phyloP scores from a whole-genome alignment of 768 basidiomycete species.

The Tephrocybe sp. region DNA sequence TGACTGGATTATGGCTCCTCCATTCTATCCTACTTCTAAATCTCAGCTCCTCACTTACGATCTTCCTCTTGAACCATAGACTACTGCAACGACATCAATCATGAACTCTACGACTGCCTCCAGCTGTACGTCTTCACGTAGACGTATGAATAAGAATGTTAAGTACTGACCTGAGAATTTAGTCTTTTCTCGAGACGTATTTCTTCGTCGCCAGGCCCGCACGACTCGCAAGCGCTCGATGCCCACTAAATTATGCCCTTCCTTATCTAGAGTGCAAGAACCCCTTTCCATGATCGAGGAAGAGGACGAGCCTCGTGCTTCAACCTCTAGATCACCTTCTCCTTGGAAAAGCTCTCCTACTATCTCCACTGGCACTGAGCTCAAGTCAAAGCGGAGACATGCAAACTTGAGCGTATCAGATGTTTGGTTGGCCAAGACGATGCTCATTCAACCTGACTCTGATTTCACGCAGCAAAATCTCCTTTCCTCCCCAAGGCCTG shows the following conservation, averaged over 20 bases:
- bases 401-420: conserved; percentile 29
- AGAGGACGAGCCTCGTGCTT: conserved; percentile 27
- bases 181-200: conserved; percentile 34
- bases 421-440: conserved; percentile 27
- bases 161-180: conserved; percentile 4
- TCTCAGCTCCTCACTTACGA: conserved; percentile 13
- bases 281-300: conserved; percentile 35
- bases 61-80: conserved; percentile 16
- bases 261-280: conserved; percentile 17
- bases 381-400: conserved; percentile 24
- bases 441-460: conserved; percentile 19
- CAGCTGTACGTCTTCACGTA: conserved; percentile 27
- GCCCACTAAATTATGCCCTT: conserved; percentile 12
- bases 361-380: conserved; percentile 4
- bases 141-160: neutral
- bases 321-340: conserved; percentile 14
- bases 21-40: conserved; percentile 13
- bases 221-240: conserved; percentile 18
- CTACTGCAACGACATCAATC: conserved; percentile 21
- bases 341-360: conserved; percentile 7
- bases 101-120: conserved; percentile 27
- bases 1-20: conserved; percentile 17
- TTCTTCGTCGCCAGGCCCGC: conserved; percentile 30
- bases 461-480: conserved; percentile 21
- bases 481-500: conserved; percentile 25